phyloP scores from a whole-genome alignment of 768 basidiomycete genomes.

The Tephrocybe sp. region DNA sequence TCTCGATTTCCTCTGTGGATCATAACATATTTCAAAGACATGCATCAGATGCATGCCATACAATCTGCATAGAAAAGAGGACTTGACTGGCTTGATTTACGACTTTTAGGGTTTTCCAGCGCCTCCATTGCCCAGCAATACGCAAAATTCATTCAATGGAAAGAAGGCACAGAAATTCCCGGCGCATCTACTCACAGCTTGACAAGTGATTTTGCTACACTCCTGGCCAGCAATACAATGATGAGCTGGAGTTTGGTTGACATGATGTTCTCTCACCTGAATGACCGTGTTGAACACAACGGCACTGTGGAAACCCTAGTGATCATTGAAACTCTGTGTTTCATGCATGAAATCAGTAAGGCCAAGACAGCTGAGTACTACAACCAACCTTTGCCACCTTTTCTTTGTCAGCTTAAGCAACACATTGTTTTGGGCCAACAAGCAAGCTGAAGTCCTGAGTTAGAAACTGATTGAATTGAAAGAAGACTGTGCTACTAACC shows the following conservation, averaged over 20 bases:
- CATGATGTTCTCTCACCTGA: constrained; percentile 12
- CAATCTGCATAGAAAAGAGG: background rate
- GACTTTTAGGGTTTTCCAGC: background rate
- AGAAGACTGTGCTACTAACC: too few relatives aligned
- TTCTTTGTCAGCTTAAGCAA: constrained; percentile 1
- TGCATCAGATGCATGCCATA: background rate
- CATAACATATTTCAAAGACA: background rate
- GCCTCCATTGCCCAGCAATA: background rate
- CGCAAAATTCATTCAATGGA: background rate
- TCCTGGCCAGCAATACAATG: background rate
- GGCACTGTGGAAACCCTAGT: constrained; percentile 1
- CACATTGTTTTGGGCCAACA: background rate
- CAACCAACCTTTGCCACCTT: constrained; percentile 4
- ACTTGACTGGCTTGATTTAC: background rate
- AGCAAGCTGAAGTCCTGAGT: too few relatives aligned
- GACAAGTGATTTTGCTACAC: background rate
- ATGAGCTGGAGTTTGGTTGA: constrained; percentile 4
- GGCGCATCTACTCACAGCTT: background rate
- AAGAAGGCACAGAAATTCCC: background rate
- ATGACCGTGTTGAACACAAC: constrained; percentile 5
- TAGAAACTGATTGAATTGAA: too few relatives aligned
- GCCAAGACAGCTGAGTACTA: background rate
- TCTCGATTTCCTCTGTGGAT: background rate
- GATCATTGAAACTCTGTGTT: constrained; percentile 9
- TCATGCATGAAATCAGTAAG: constrained; percentile 11